Percentiles rank a stretch among this genome's conserved stretches.
Conservation (phyloP, 2,329 filamentous ascomycete genomes). For the Calonectria honghensis region DNA sequence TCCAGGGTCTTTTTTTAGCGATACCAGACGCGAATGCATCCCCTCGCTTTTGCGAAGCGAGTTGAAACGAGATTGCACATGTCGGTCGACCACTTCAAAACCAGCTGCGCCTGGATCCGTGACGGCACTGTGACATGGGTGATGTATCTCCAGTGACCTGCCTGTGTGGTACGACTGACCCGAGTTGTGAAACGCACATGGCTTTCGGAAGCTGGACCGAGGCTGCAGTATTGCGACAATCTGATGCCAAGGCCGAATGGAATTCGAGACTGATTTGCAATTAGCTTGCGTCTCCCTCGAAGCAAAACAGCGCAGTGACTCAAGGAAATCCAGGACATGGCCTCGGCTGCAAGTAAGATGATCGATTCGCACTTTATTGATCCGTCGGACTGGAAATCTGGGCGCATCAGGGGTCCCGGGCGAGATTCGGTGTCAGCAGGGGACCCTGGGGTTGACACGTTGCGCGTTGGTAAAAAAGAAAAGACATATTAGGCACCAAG, state of each 20-base stretch:
- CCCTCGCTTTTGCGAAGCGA: slow-evolving; percentile 6
- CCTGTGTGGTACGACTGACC: slow-evolving; percentile 8
- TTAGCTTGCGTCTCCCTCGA: neutral
- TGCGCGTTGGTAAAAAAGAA: slow-evolving; percentile 20
- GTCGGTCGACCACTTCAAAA: slow-evolving; percentile 15
- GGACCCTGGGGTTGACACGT: slow-evolving; percentile 26
- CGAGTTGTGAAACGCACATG: slow-evolving; percentile 8
- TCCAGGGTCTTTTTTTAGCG: slow-evolving; percentile 13
- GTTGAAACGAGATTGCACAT: slow-evolving; percentile 16
- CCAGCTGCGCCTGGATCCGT: neutral
- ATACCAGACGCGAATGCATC: slow-evolving; percentile 2
- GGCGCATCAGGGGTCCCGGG: slow-evolving; percentile 22
- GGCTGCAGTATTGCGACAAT: neutral
- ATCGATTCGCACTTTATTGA: slow-evolving; percentile 20
- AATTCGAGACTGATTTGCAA: neutral
- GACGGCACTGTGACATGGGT: slow-evolving; percentile 14
- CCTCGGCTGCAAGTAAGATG: slow-evolving; percentile 4
- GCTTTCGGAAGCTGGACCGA: neutral
- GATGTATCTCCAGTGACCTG: neutral
- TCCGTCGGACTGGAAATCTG: slow-evolving; percentile 1
- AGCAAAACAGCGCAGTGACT: neutral
- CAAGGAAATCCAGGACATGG: neutral
- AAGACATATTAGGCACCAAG: neutral
- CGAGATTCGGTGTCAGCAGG: slow-evolving; percentile 22
- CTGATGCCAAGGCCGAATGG: neutral